Percentiles rank a stretch among this genome's conserved stretches.
Evolutionary conservation across 75 land plant species (phyloP).

Genomic region (Cupressus sempervirens): DNA sequence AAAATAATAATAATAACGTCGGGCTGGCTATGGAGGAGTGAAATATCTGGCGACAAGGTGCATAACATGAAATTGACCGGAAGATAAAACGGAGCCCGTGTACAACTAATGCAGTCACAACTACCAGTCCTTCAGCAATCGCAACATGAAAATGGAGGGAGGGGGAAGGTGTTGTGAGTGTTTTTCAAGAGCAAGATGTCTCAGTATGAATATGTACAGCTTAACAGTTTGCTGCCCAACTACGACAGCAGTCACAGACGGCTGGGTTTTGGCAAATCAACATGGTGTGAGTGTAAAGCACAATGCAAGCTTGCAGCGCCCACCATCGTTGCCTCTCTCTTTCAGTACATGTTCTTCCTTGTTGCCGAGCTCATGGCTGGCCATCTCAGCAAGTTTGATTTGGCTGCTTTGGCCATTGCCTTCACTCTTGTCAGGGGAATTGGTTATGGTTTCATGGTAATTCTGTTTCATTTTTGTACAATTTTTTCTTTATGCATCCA

Average conservation of each 20-base stretch:
- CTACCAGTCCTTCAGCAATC: too few species aligned
- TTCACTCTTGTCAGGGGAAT: slow-evolving; percentile 6
- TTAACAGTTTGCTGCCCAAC: slow-evolving; percentile 4
- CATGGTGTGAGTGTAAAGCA: slow-evolving; percentile 3
- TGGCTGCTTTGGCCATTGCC: slow-evolving; percentile 11
- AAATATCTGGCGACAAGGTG: too few species aligned
- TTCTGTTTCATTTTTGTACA: background rate
- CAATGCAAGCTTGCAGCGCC: slow-evolving; percentile 4
- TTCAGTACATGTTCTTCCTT: background rate
- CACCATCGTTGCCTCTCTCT: background rate
- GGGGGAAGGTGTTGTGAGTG: too few species aligned
- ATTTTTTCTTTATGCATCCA: too few species aligned
- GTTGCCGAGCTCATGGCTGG: slow-evolving; percentile 10
- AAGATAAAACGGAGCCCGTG: too few species aligned
- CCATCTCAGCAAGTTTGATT: slow-evolving; percentile 8
- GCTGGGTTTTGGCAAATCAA: background rate
- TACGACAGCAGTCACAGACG: background rate
- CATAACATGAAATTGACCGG: too few species aligned
- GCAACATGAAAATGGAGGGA: too few species aligned
- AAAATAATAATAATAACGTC: too few species aligned
- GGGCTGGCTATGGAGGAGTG: too few species aligned
- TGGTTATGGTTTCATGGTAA: slow-evolving; percentile 10
- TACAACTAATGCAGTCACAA: too few species aligned
- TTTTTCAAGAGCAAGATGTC: too few species aligned
- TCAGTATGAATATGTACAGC: slow-evolving; percentile 7